Base-by-base conservation (phyloP, 306 rosid species). In the Acacia melanoxylon region DNA sequence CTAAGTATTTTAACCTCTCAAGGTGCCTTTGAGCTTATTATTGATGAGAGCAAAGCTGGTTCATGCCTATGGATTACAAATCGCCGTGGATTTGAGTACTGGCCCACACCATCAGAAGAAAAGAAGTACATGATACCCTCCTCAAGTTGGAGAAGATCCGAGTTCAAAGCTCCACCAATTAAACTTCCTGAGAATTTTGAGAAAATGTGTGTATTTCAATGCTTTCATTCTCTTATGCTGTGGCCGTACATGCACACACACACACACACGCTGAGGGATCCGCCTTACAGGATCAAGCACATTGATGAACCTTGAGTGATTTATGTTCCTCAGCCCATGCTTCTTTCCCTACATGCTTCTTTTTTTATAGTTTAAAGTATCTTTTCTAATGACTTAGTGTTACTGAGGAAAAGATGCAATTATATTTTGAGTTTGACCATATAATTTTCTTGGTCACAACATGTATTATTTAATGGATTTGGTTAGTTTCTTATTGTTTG, bases 21-120 rank as follows among this genome's bases (percentile, higher is more conserved):
- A 95, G 99, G 99, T 86, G 83, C 97, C 52, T 93, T 95, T 79
- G 94, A 93, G 88, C 93, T 95, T 65, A 92, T 95, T 83, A 89
- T 68, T 56, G 93, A 95, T 84, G 98, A 91, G 82, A 91, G 87
- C 78, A 93, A 91, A 91, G 99, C 98, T 74, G 99, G 98, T 78
- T 84, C 91, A 33, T 95, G 99, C 88, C 88, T 93, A 29, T 93
- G 99, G 99, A 92, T 93, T 83, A 89, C 99, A 62, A 92, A 88
- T 78, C 99, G 99, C 40, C 91, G 92, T 75, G 99, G 99, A 82
- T 77, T 90, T 74, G 93, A 95, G 87, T 95, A 95, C 88, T 95
- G 98, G 99, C 99, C 99, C 22, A 85, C 91, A 72, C 89, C 97
- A 33, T 42, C 77, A 31, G 99, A 93, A 88, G 87, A 87, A 89